A percentile compares a stretch with the other conserved stretches of the same genome.
phyloP scores from a whole-genome alignment of 2,329 filamentous ascomycete species.

The Lecanosticta acicola region DNA sequence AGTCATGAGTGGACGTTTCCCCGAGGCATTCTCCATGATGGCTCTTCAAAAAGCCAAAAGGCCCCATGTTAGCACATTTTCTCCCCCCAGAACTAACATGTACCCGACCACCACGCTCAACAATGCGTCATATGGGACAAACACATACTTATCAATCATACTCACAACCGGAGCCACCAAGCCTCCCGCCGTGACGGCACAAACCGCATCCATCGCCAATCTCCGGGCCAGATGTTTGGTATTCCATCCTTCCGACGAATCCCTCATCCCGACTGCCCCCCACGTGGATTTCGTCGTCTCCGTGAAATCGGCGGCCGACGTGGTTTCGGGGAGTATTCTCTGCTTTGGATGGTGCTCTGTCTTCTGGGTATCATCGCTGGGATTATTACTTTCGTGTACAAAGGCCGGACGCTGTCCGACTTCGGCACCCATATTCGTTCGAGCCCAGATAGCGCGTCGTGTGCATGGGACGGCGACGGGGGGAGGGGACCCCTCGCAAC shows the following conservation, averaged over 20 bases:
- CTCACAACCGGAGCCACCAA: constrained; percentile 79
- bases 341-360: background rate
- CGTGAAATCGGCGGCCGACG: too few species aligned
- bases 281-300: background rate
- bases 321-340: too few species aligned
- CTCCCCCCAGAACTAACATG: background rate
- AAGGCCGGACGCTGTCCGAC: constrained; percentile 10
- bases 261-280: constrained; percentile 1
- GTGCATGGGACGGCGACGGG: constrained; percentile 2
- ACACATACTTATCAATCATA: constrained; percentile 76
- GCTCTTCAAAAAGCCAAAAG: constrained; percentile 53
- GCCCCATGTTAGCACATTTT: background rate
- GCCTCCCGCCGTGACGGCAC: constrained; percentile 65
- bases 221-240: constrained; percentile 65
- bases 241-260: constrained; percentile 56
- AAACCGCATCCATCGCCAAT: constrained; percentile 61
- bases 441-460: constrained; percentile 10
- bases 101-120: too few species aligned
- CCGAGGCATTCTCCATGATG: constrained; percentile 78
- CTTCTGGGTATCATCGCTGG: background rate
- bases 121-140: too few species aligned
- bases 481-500: too few species aligned
- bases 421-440: constrained; percentile 16
- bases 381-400: background rate
- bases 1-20: constrained; percentile 53